These are phyloP conservation scores for Hypoxylon lienhwacheense DNA, from an alignment of 495 filamentous ascomycete genomes.

Conservation along the genomic window DNA sequence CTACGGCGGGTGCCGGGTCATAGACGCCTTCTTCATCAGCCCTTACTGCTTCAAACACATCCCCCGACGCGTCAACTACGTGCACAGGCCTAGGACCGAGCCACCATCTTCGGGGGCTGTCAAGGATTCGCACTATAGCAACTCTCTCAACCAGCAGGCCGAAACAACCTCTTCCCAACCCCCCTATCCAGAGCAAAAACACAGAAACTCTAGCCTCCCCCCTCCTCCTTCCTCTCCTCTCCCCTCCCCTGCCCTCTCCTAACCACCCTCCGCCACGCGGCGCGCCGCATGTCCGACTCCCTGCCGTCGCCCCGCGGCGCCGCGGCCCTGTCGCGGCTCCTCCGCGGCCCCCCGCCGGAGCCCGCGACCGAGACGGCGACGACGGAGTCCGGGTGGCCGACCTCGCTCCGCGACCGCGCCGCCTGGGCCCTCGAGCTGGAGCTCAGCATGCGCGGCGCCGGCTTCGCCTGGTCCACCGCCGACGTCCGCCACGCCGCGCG, in stretches of 20 bases:
- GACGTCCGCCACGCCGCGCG: slow-evolving; percentile 30
- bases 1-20: slow-evolving; percentile 24
- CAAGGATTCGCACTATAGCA: slow-evolving; percentile 2
- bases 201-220: slow-evolving; percentile 4
- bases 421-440: slow-evolving; percentile 29
- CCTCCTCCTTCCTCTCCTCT: too few relatives aligned
- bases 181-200: not conserved
- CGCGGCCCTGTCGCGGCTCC: slow-evolving; percentile 11
- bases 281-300: slow-evolving; percentile 12
- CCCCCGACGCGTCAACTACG: slow-evolving; percentile 21
- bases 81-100: slow-evolving; percentile 14
- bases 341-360: slow-evolving; percentile 12
- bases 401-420: slow-evolving; percentile 15
- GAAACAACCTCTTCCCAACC: not conserved
- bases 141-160: not conserved
- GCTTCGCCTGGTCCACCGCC: slow-evolving; percentile 28
- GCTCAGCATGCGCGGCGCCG: slow-evolving; percentile 27
- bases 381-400: slow-evolving; percentile 22
- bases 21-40: slow-evolving; percentile 29
- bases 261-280: not conserved
- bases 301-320: too few relatives aligned
- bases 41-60: slow-evolving; percentile 25
- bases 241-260: too few relatives aligned
- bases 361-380: slow-evolving; percentile 20
- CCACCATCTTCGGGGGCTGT: slow-evolving; percentile 4